Base-by-base conservation (phyloP, 2,329 filamentous ascomycete genomes). In the Boeremia exigua region DNA sequence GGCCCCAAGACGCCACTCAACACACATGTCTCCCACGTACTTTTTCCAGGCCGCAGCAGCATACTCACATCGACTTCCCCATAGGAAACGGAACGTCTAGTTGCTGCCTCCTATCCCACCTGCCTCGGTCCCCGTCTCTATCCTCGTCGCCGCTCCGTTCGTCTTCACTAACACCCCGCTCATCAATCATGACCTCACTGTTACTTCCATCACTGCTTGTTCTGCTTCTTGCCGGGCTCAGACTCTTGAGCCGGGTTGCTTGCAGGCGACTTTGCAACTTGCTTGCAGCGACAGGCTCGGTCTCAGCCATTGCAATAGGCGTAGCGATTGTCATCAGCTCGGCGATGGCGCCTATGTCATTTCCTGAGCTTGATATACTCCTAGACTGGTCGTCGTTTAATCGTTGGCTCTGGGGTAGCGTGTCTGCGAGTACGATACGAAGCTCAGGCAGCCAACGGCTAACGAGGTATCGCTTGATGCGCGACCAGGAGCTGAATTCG, bases 381-480 rank as follows among this genome's bases (percentile, higher is more conserved):
- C 58, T 27, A 30, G 50, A 25, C 23, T 37, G 46, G 45, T 49
- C 53, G 11, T 51, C 37, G 6, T 32, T 19, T 2, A 46, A 42
- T 27, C 11, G 17, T 5, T 33, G 25, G 8, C 19, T 52, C 29
- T 44, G 43, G n/a, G 47, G 30, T 7, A 51, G 34, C 12, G 30
- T 48, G 6, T 57, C 44, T 32, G 32, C 17, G 12, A 38, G 34
- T 14, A 70, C 59, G 8, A 73, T 65, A 4, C 55, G 17, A 0
- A 81, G 70, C 8, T 73, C 58, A 1, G 56, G 51, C 0, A 81
- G 74, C 80, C 80, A 81, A 9, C 75, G 67, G 4, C 66, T 62
- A 0, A 75, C 75, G 0, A 81, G 65, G 29, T 63, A 67, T 10
- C 74, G 70, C 56, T 80, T 79, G 27, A 75, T 55, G 19, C 72